phyloP scores from a whole-genome alignment of 2,329 filamentous ascomycete genomes.

The Xylaria sp. region DNA sequence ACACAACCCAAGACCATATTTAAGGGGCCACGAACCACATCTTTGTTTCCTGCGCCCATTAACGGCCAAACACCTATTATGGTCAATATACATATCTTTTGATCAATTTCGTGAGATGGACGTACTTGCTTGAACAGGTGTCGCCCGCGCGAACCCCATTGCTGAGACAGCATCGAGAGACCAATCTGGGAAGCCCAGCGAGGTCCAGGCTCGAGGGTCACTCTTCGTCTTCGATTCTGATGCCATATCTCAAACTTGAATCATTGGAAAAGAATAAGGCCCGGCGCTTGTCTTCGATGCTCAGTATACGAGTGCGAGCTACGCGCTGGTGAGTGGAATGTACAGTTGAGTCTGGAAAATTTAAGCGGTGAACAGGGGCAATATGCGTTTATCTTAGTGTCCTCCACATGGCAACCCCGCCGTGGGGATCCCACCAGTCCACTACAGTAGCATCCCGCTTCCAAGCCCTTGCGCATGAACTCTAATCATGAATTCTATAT shows the following conservation, averaged over 20 bases:
- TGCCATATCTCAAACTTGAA: constrained; percentile 45
- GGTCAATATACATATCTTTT: constrained; percentile 11
- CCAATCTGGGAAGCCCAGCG: constrained; percentile 80
- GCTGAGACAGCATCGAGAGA: constrained; percentile 82
- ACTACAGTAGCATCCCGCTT: too few relatives aligned
- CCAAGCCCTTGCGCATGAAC: too few relatives aligned
- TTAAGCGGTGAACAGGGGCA: constrained; percentile 37
- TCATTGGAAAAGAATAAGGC: background rate
- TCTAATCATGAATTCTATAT: too few relatives aligned
- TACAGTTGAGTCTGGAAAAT: constrained; percentile 27
- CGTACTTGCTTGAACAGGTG: constrained; percentile 87
- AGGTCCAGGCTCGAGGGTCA: constrained; percentile 70
- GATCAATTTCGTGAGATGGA: background rate
- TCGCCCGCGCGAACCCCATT: constrained; percentile 89
- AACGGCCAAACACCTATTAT: constrained; percentile 73
- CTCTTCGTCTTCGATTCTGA: constrained; percentile 54
- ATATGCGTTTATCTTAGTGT: background rate
- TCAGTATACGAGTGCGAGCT: background rate
- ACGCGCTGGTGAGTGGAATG: background rate
- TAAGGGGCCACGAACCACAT: constrained; percentile 41
- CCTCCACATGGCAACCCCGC: too few relatives aligned
- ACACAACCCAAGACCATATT: background rate
- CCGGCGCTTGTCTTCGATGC: background rate
- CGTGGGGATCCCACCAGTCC: too few relatives aligned
- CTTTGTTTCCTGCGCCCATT: constrained; percentile 66